phyloP scores from a whole-genome alignment of 768 basidiomycete genomes.

The Lanmaoa pseudosensibilis region DNA sequence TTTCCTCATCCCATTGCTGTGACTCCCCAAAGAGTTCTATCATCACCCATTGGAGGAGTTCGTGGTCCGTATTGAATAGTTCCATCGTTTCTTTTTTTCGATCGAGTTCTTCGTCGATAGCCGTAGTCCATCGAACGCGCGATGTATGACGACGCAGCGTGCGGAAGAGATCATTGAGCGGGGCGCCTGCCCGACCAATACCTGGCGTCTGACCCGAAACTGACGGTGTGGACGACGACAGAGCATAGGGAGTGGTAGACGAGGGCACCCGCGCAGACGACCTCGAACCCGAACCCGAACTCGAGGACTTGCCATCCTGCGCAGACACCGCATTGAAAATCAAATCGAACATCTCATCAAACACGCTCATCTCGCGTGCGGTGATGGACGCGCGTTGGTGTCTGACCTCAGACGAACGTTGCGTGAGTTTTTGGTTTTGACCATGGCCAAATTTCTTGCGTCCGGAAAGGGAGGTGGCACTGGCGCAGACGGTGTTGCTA shows the following conservation, averaged over 20 bases:
- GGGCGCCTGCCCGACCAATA: constrained; percentile 15
- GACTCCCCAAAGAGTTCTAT: constrained; percentile 67
- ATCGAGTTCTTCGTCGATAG: constrained; percentile 58
- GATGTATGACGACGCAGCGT: constrained; percentile 55
- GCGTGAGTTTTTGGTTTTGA: neutral
- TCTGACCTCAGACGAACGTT: constrained; percentile 11
- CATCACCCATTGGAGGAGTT: constrained; percentile 73
- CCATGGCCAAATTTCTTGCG: constrained; percentile 1
- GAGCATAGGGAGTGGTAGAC: neutral
- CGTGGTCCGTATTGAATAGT: constrained; percentile 61
- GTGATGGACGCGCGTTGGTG: constrained; percentile 61
- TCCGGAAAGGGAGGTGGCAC: neutral
- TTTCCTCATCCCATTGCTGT: constrained; percentile 47
- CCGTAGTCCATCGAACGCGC: constrained; percentile 49
- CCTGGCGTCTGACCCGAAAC: constrained; percentile 11
- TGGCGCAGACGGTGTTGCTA: neutral
- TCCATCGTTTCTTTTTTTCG: constrained; percentile 73
- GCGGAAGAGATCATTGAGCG: constrained; percentile 51
- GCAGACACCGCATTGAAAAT: constrained; percentile 58
- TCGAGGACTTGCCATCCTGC: constrained; percentile 21
- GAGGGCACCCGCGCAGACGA: constrained; percentile 1
- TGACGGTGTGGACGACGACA: neutral
- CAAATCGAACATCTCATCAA: constrained; percentile 73
- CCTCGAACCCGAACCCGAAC: neutral
- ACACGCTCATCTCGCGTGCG: constrained; percentile 60